Percentiles rank a stretch among this genome's conserved stretches.
Conservation (phyloP, 1,284 basidiomycete genomes). For the Sphaerobolus stellatus region DNA sequence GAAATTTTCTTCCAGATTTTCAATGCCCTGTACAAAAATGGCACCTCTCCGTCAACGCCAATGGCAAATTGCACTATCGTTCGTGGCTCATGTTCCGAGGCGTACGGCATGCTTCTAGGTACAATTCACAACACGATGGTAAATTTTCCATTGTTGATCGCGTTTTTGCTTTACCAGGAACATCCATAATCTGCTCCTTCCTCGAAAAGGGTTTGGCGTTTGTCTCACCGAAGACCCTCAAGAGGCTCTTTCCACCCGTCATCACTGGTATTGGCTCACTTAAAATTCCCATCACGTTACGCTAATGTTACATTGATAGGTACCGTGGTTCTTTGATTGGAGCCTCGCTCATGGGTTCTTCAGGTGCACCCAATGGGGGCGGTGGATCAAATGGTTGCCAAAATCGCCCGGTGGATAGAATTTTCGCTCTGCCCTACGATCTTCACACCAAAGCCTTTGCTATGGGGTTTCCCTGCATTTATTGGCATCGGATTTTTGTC, state of each 20-base stretch:
- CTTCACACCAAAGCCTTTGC: slow-evolving; percentile 55
- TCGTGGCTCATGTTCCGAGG: slow-evolving; percentile 71
- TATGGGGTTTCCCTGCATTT: slow-evolving; percentile 79
- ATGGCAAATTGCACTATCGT: slow-evolving; percentile 59
- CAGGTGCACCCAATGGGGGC: slow-evolving; percentile 80
- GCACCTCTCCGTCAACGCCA: slow-evolving; percentile 67
- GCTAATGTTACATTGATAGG: slow-evolving; percentile 36
- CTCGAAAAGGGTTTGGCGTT: slow-evolving; percentile 80
- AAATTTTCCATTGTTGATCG: no score
- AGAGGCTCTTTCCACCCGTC: slow-evolving; percentile 77
- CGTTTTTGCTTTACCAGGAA: no score
- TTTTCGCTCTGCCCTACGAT: slow-evolving; percentile 73
- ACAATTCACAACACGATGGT: slow-evolving; percentile 15
- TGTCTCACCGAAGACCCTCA: slow-evolving; percentile 60
- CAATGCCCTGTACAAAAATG: slow-evolving; percentile 72
- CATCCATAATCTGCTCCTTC: slow-evolving; percentile 76
- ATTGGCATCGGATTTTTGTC: slow-evolving; percentile 85
- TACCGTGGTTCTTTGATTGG: slow-evolving; percentile 79
- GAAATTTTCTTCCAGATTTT: slow-evolving; percentile 44
- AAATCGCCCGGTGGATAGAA: slow-evolving; percentile 55
- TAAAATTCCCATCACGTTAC: background rate
- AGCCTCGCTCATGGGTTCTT: slow-evolving; percentile 68
- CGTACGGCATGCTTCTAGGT: slow-evolving; percentile 77
- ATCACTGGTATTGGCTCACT: slow-evolving; percentile 57
- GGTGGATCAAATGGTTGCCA: slow-evolving; percentile 75